These are phyloP conservation scores for Boechera stricta DNA, from an alignment of 345 rosid genomes.

Conservation along the genomic window DNA sequence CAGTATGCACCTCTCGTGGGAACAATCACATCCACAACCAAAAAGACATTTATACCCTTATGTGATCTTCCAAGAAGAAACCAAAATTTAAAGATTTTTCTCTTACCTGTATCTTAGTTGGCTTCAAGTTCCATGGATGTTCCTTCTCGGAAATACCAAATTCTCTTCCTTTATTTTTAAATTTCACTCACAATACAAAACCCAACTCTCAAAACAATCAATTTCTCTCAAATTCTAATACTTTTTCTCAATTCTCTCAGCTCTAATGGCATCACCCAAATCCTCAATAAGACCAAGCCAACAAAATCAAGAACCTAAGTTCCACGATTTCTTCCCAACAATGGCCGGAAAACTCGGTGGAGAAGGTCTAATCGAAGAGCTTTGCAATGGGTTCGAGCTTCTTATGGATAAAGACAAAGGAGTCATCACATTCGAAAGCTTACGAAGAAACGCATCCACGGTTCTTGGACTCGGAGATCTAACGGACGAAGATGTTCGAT, in stretches of 20 bases:
- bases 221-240: not conserved
- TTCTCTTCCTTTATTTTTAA: slow-evolving; percentile 31
- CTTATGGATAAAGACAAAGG: slow-evolving; percentile 70
- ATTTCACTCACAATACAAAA: slow-evolving; percentile 7
- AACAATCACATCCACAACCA: not conserved
- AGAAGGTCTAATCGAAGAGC: slow-evolving; percentile 74
- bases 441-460: slow-evolving; percentile 62
- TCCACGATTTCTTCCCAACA: slow-evolving; percentile 73
- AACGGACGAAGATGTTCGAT: slow-evolving; percentile 71
- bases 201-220: slow-evolving; percentile 21
- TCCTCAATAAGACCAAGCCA: slow-evolving; percentile 38
- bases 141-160: slow-evolving; percentile 64
- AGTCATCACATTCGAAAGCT: slow-evolving; percentile 76
- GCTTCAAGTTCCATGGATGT: slow-evolving; percentile 48
- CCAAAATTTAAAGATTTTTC: slow-evolving; percentile 1
- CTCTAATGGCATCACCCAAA: slow-evolving; percentile 48
- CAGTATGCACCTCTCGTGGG: slow-evolving; percentile 13
- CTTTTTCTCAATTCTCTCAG: not conserved
- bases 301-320: slow-evolving; percentile 43
- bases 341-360: slow-evolving; percentile 87
- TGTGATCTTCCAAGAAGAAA: slow-evolving; percentile 51
- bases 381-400: slow-evolving; percentile 81
- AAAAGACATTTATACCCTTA: slow-evolving; percentile 44
- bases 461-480: slow-evolving; percentile 70
- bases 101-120: slow-evolving; percentile 56